Evolutionary conservation across 208 protist species (phyloP), one percentile per base, ranked within the genome.

Genomic region (Naegleria gruberi): DNA sequence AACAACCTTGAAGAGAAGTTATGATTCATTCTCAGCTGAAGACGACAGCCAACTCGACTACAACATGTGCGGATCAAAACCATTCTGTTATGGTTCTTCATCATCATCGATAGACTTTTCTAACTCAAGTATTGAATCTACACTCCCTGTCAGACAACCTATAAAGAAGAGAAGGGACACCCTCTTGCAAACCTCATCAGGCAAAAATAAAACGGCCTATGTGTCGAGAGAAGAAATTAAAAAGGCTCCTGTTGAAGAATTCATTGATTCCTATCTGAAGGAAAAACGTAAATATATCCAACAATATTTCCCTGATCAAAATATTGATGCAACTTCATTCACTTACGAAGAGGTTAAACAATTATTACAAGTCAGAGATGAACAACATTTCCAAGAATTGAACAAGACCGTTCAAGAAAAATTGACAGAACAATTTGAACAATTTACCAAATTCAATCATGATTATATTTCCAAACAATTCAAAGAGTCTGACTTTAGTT

Each of bases 401-500:
- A 65, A 88, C 23, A 19, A 51, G n/a, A 55, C 43, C 43, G 3
- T 88, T 41, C 37, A 40, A 40, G 37, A 88, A 23, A 46, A 34
- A 42, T 23, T 88, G 1, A 8, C 23, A 42, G 45, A 88, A 65
- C 84, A 88, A 26, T 88, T n/a, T 65, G 43, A 88, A 23, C 43
- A 42, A 15, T 88, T 88, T 88, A n/a, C 45, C 10, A 88, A 88
- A 42, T 88, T 88, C n/a, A 88, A 65, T 65, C 45, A 88, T 37
- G 84, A 88, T 26, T 65, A 65, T 23, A 88, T 88, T n/a, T 88
- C 84, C 5, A 88, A 43, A 42, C 84, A 88, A 65, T 88, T 88
- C 45, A 88, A 88, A 26, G 6, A 12, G 10, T 73, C n/a, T 44
- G 84, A 88, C 26, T 88, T 88, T 57, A 88, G 84, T 57, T 88